Percentiles rank a stretch among this genome's conserved stretches.
phyloP scores from a whole-genome alignment of 495 filamentous ascomycete species.

The Glonium stellatum region DNA sequence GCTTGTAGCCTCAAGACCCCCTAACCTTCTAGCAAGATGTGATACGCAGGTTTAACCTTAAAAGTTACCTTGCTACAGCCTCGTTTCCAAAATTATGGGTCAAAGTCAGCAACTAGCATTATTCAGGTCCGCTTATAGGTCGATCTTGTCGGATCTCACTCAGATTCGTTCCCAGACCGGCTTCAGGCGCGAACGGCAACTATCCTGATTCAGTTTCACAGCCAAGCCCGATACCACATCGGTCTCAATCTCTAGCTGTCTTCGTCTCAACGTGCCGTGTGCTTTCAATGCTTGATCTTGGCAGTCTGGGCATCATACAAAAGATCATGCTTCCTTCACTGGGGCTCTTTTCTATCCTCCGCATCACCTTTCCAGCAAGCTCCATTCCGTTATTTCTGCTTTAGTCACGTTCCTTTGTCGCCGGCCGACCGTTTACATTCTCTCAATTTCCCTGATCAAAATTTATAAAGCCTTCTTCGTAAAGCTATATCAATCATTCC shows the following conservation, averaged over 20 bases:
- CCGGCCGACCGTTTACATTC: constrained; percentile 25
- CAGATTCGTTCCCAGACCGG: not conserved
- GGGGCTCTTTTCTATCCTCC: not conserved
- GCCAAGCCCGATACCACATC: constrained; percentile 9
- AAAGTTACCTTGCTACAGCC: too few species aligned
- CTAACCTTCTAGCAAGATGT: too few species aligned
- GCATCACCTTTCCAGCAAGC: constrained; percentile 1
- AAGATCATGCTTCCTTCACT: constrained; percentile 3
- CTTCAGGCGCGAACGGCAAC: not conserved
- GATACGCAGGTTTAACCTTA: too few species aligned
- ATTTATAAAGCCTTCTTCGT: not conserved
- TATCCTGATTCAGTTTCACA: not conserved
- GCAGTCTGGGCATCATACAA: constrained; percentile 20
- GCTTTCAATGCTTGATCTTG: constrained; percentile 4
- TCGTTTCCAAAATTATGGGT: too few species aligned
- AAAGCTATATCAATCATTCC: not conserved
- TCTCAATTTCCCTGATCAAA: constrained; percentile 4
- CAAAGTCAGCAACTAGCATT: too few species aligned
- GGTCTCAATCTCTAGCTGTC: constrained; percentile 8
- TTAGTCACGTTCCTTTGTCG: constrained; percentile 24
- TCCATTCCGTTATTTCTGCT: constrained; percentile 6
- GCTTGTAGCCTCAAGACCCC: too few species aligned
- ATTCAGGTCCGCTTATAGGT: not conserved
- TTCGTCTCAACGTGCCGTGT: not conserved
- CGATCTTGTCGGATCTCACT: not conserved